Conservation (phyloP, 2,329 filamentous ascomycete genomes). For the Xylariomycetidae sp. region DNA sequence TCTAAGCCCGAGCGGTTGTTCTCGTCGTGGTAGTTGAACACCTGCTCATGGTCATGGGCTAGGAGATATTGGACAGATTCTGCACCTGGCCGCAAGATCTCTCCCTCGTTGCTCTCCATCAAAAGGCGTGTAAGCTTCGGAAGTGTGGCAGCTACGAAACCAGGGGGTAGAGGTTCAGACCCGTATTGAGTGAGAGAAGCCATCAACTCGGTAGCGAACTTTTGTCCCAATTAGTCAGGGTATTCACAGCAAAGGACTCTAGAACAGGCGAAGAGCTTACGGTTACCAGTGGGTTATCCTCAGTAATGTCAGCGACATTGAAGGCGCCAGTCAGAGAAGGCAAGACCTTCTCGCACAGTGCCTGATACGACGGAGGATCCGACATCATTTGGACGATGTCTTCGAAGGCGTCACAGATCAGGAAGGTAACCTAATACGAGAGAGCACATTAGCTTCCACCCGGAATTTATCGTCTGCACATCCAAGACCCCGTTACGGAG, state of each 20-base stretch:
- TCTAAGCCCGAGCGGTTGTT: constrained; percentile 78
- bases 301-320: constrained; percentile 77
- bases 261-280: constrained; percentile 32
- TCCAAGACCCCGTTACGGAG: neutral
- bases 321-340: constrained; percentile 86
- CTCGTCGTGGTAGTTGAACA: constrained; percentile 80
- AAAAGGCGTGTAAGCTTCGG: constrained; percentile 81
- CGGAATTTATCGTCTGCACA: constrained; percentile 2
- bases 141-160: constrained; percentile 78
- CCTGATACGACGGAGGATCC: constrained; percentile 63
- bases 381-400: constrained; percentile 69
- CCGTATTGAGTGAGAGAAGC: constrained; percentile 76
- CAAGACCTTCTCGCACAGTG: constrained; percentile 77
- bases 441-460: constrained; percentile 5
- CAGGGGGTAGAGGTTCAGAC: constrained; percentile 75
- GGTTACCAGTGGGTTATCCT: constrained; percentile 78
- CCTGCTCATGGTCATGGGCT: constrained; percentile 80
- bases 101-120: constrained; percentile 78
- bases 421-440: constrained; percentile 55
- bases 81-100: constrained; percentile 80
- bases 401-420: constrained; percentile 88
- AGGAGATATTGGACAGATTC: constrained; percentile 86
- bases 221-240: no score
- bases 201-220: constrained; percentile 79
- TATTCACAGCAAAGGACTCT: neutral